Percentiles rank a stretch among this genome's conserved stretches.
Evolutionary conservation across 148 eudicot genomes (phyloP).

Genomic region (Heliosperma pusillum): DNA sequence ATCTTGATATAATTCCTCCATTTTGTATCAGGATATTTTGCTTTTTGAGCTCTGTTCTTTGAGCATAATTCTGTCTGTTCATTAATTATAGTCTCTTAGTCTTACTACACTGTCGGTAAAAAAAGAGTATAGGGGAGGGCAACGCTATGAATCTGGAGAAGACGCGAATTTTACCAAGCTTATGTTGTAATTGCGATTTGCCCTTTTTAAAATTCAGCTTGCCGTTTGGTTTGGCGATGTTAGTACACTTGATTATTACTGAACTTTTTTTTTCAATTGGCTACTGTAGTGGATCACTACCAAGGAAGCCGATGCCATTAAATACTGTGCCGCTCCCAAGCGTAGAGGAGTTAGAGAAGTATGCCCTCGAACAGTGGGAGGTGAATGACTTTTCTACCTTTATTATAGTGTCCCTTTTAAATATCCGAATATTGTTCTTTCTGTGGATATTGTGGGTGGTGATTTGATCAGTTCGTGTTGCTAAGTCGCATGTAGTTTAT

Average conservation of each 20-base stretch:
- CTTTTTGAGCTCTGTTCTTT: not conserved
- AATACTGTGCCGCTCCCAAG: slow-evolving; percentile 72
- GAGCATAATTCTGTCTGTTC: not conserved
- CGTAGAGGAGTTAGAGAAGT: slow-evolving; percentile 69
- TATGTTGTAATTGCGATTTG: not conserved
- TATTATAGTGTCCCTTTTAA: not conserved
- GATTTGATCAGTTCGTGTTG: slow-evolving; percentile 14
- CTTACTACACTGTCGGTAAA: not conserved
- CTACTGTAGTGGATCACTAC: slow-evolving; percentile 68
- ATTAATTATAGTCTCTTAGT: not conserved
- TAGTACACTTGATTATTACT: not conserved
- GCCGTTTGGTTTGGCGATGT: not conserved
- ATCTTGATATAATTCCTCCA: not conserved
- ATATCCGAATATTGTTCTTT: slow-evolving; percentile 20
- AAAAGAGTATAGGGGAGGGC: not conserved
- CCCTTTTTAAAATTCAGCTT: not conserved
- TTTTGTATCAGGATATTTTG: not conserved
- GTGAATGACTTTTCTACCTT: slow-evolving; percentile 36
- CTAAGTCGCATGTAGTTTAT: not conserved
- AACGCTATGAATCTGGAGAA: not conserved
- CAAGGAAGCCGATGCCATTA: slow-evolving; percentile 83
- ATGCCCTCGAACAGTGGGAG: slow-evolving; percentile 92
- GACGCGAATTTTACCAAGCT: not conserved
- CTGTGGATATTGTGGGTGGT: slow-evolving; percentile 11
- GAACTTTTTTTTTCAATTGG: slow-evolving; percentile 22